A percentile compares a stretch with the other conserved stretches of the same genome.
These are phyloP conservation scores for Diaporthe aspalathi DNA, from an alignment of 2,329 filamentous ascomycete genomes.

Conservation along the genomic window DNA sequence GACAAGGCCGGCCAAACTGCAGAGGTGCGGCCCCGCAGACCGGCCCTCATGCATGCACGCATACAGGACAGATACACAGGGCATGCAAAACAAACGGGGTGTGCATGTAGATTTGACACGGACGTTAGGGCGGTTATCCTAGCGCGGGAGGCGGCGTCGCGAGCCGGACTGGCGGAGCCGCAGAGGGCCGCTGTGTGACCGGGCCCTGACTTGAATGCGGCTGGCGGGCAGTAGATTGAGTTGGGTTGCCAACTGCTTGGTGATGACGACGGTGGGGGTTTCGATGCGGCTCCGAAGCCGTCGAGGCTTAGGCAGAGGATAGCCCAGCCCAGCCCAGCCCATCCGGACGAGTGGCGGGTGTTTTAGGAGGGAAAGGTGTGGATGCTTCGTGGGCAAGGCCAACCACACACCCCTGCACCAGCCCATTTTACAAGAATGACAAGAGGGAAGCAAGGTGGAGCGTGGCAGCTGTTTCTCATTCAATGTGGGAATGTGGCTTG, in stretches of 20 bases:
- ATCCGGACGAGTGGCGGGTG: conserved; percentile 5
- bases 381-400: conserved; percentile 24
- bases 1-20: neutral
- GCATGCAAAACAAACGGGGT: too few species aligned
- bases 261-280: conserved; percentile 5
- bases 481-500: conserved; percentile 31
- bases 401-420: conserved; percentile 21
- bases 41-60: too few species aligned
- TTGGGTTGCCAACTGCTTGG: too few species aligned
- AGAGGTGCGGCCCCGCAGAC: neutral
- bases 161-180: conserved; percentile 31
- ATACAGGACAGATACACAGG: too few species aligned
- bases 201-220: neutral
- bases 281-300: conserved; percentile 22
- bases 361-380: conserved; percentile 5
- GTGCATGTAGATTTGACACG: conserved; percentile 9
- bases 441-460: conserved; percentile 13
- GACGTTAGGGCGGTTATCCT: conserved; percentile 10
- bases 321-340: conserved; percentile 3
- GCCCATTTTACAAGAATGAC: conserved; percentile 34
- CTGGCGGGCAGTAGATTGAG: neutral
- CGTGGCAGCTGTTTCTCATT: too few species aligned
- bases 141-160: conserved; percentile 18
- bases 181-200: neutral
- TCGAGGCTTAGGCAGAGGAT: too few species aligned